These are phyloP conservation scores for Crinitomyces ghanaensis DNA, from an alignment of 805 yeast genomes.

Conservation along the genomic window DNA sequence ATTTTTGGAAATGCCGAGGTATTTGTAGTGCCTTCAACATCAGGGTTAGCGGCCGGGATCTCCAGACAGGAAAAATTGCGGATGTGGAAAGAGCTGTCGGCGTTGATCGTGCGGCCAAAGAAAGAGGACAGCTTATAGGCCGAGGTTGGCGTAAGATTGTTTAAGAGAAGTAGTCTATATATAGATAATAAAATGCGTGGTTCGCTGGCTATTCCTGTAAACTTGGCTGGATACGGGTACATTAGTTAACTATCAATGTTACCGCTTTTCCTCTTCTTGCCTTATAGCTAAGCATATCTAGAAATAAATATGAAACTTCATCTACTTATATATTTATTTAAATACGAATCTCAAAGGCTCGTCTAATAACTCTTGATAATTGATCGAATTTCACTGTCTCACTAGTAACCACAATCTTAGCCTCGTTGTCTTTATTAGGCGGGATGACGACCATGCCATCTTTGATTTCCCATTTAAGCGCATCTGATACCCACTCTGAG, in stretches of 20 bases:
- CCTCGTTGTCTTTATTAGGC: slow-evolving; percentile 20
- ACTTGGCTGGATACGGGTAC: too few species aligned
- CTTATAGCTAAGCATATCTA: slow-evolving; percentile 1
- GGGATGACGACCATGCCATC: slow-evolving; percentile 19
- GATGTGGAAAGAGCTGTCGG: slow-evolving; percentile 37
- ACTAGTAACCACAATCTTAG: slow-evolving; percentile 20
- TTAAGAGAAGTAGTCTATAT: not conserved
- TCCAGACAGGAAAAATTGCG: slow-evolving; percentile 33
- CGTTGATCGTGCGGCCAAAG: too few species aligned
- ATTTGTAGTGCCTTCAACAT: slow-evolving; percentile 60
- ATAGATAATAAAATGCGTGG: too few species aligned
- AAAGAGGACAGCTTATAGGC: too few species aligned
- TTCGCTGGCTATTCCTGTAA: too few species aligned
- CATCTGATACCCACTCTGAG: slow-evolving; percentile 18
- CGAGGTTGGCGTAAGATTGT: not conserved
- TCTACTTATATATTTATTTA: slow-evolving; percentile 3
- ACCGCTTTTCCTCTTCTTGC: not conserved
- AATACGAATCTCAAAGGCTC: slow-evolving; percentile 27
- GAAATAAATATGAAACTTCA: not conserved
- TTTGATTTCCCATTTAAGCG: slow-evolving; percentile 21
- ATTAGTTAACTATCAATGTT: too few species aligned
- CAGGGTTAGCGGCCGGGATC: slow-evolving; percentile 54
- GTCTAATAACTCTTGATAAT: slow-evolving; percentile 21
- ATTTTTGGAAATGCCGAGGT: slow-evolving; percentile 24
- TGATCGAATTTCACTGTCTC: slow-evolving; percentile 23